phyloP scores from a whole-genome alignment of 78 protist species.

The Polysphondylium violaceum region DNA sequence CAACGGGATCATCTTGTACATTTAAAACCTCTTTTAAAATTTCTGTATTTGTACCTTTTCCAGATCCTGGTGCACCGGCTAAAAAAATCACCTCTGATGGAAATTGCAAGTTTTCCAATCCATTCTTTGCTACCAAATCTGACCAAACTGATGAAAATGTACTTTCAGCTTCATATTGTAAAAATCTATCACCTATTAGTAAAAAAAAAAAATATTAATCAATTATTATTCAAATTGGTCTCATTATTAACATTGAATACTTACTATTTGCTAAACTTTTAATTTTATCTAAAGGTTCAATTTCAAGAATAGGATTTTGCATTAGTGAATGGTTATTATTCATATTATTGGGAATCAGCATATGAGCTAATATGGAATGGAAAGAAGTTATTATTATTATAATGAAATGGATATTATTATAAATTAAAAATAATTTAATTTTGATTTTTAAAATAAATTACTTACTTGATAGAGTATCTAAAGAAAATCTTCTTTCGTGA shows the following conservation, averaged over 20 bases:
- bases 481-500: conserved; percentile 15
- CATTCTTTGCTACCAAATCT: conserved; percentile 20
- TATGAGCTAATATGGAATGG: background rate
- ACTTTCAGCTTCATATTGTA: conserved; percentile 1
- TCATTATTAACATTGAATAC: background rate
- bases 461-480: background rate
- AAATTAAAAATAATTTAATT: background rate
- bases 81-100: conserved; percentile 41
- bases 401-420: background rate
- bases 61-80: conserved; percentile 66
- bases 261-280: background rate
- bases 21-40: background rate
- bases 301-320: too few relatives aligned
- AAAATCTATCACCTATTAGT: background rate
- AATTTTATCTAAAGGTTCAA: too few relatives aligned
- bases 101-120: conserved; percentile 33
- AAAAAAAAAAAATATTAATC: background rate
- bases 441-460: background rate
- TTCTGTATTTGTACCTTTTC: conserved; percentile 57
- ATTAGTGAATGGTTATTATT: background rate
- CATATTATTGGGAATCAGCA: background rate
- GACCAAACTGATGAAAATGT: conserved; percentile 41
- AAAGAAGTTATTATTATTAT: background rate
- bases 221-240: background rate
- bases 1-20: conserved; percentile 32